A percentile compares a stretch with the other conserved stretches of the same genome.
phyloP scores from a whole-genome alignment of 345 rosid species.

The Clarkia xantiana region DNA sequence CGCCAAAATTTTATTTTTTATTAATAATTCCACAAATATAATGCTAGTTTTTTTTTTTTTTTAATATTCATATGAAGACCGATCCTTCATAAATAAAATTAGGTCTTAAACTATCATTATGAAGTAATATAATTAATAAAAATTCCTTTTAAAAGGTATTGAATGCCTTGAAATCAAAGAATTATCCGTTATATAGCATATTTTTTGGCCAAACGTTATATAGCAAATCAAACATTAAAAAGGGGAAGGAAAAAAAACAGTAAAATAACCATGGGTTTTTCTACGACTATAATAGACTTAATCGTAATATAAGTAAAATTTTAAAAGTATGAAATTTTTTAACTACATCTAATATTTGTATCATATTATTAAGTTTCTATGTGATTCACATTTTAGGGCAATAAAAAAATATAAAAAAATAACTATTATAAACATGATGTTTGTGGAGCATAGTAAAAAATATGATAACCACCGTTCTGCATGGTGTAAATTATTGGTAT shows the following conservation, averaged over 20 bases:
- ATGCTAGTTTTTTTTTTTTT: too few relatives aligned
- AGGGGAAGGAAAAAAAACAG: not conserved
- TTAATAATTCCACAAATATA: not conserved
- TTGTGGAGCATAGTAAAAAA: not conserved
- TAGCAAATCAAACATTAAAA: not conserved
- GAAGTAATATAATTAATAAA: not conserved
- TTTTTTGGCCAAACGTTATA: too few relatives aligned
- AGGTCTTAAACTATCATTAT: constrained; percentile 2
- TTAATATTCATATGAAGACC: not conserved
- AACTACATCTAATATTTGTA: not conserved
- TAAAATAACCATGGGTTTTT: not conserved
- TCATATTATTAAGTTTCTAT: too few relatives aligned
- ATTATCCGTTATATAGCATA: too few relatives aligned
- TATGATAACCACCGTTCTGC: too few relatives aligned
- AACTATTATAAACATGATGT: not conserved
- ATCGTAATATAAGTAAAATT: too few relatives aligned
- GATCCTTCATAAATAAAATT: not conserved
- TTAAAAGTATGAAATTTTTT: not conserved
- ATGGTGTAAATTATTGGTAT: too few relatives aligned
- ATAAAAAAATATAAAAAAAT: not conserved
- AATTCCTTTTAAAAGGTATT: not conserved
- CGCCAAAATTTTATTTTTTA: too few relatives aligned
- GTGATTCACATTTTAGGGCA: not conserved
- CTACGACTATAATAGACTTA: too few relatives aligned
- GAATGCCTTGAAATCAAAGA: too few relatives aligned